These are phyloP conservation scores for Diplocarpon rosae DNA, from an alignment of 2,329 filamentous ascomycete genomes.

Conservation along the genomic window DNA sequence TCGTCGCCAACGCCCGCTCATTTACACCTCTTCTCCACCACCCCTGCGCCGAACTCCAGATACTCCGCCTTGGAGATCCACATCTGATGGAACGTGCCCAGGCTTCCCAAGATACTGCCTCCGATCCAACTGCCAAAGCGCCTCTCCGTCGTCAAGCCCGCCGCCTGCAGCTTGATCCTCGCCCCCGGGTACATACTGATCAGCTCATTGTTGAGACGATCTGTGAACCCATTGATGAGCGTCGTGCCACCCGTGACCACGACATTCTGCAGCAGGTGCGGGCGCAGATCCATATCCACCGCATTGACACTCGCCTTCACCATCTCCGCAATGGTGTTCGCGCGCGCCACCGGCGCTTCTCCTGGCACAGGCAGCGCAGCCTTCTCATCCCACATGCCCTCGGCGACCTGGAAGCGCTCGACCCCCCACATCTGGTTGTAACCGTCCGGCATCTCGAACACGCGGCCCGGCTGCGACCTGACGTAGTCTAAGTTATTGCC, in stretches of 20 bases:
- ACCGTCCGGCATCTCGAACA: conserved; percentile 95
- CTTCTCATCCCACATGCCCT: conserved; percentile 83
- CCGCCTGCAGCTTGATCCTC: conserved; percentile 78
- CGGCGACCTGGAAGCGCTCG: conserved; percentile 75
- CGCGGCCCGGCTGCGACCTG: conserved; percentile 62
- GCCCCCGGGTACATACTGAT: conserved; percentile 71
- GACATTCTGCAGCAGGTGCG: conserved; percentile 75
- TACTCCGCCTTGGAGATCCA: conserved; percentile 98
- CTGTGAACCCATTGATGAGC: conserved; percentile 82
- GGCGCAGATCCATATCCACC: conserved; percentile 81
- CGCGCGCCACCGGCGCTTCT: conserved; percentile 43
- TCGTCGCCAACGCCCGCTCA: conserved; percentile 30
- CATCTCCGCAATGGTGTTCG: conserved; percentile 73
- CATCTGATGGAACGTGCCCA: conserved; percentile 98
- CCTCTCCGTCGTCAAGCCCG: conserved; percentile 75
- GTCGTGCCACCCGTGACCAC: conserved; percentile 85
- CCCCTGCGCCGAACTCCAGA: conserved; percentile 80
- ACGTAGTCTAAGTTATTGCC: conserved; percentile 63
- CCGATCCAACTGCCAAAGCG: conserved; percentile 94
- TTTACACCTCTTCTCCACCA: conserved; percentile 96
- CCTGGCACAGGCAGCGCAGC: conserved; percentile 48
- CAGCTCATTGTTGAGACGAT: conserved; percentile 79
- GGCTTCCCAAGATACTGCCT: conserved; percentile 84
- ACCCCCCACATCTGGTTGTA: conserved; percentile 90
- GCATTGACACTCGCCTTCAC: conserved; percentile 66